A percentile compares a stretch with the other conserved stretches of the same genome.
phyloP scores from a whole-genome alignment of 2,329 filamentous ascomycete species.

The Byssoonygena ceratinophila region DNA sequence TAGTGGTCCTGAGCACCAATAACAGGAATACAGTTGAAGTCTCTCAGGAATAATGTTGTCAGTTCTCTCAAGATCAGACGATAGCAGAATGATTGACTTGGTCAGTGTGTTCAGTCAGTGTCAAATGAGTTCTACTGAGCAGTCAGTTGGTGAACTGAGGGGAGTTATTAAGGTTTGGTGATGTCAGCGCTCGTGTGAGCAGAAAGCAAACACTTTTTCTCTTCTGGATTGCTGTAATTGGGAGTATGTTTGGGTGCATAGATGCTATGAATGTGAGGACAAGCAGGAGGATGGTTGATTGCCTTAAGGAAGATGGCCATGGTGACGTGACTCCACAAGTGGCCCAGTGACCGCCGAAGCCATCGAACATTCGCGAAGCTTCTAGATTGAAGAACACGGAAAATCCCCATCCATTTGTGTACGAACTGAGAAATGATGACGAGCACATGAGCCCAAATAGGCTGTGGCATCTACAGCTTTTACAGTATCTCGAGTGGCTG shows the following conservation, averaged over 20 bases:
- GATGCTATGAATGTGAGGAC: not conserved
- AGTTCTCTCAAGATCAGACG: not conserved
- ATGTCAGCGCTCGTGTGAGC: constrained; percentile 6
- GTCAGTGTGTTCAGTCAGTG: not conserved
- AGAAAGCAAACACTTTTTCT: not conserved
- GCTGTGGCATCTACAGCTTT: no score
- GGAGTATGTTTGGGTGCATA: not conserved
- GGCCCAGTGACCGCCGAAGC: not conserved
- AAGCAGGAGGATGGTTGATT: not conserved
- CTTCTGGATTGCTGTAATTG: not conserved
- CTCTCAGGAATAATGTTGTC: no score
- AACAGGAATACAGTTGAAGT: not conserved
- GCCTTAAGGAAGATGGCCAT: not conserved
- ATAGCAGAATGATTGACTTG: not conserved
- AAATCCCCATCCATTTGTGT: no score
- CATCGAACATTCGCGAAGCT: constrained; percentile 32
- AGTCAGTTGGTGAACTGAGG: not conserved
- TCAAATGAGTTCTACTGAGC: no score
- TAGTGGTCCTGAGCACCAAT: not conserved
- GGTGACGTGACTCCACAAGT: constrained; percentile 3
- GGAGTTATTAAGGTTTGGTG: constrained; percentile 3
- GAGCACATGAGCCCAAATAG: no score
- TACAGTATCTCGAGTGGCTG: no score
- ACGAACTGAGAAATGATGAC: no score
- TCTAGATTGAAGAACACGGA: constrained; percentile 17